Evolutionary conservation across 2,329 filamentous ascomycete genomes (phyloP), one percentile per base, ranked within the genome.

Genomic region (Meredithiella fracta): DNA sequence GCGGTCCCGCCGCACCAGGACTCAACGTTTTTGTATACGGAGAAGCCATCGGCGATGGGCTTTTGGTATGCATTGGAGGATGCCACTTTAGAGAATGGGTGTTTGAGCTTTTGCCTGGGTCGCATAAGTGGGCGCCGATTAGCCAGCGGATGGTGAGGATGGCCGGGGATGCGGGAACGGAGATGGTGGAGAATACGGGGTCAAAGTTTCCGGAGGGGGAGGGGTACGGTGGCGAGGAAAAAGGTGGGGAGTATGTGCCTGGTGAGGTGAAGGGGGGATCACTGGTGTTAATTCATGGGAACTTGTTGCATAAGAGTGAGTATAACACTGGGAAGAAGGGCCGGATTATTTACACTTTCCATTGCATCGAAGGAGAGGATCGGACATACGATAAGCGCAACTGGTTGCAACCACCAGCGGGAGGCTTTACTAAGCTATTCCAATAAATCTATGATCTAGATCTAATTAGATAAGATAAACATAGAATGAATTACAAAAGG

Each of bases 1-100:
- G 85, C 86, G 1, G 92, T 97, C 47, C 88, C 85, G 1, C 80
- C 88, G 22, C 92, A 98, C 67, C 90, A 95, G 70, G 91, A 97
- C 68, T 87, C 80, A 61, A 90, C 88, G 0, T 98, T 97, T 63
- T 63, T 98, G 60, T 97, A 94, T 67, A 97, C 92, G 1, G 73
- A 89, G 61, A 85, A 87, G 38, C 91, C 91, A 0, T 86, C 80
- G 40, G 92, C 92, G 0, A 86, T 97, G 1, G 92, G 92, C 0
- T 97, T 91, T 72, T 98, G 92, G 92, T 94, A 96, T 68, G 92
- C 92, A 11, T 77, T 98, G 40, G 90, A 98, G 71, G 91, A 97
- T 68, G 87, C 88, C 22, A 91, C 86, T 6, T 72, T 75, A 0
- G 80, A 83, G 66, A 98, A 98, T 67, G 92, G 89, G 1, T 95